Conservation (phyloP, 139 green algal species). For the Picochlorum sp. region DNA sequence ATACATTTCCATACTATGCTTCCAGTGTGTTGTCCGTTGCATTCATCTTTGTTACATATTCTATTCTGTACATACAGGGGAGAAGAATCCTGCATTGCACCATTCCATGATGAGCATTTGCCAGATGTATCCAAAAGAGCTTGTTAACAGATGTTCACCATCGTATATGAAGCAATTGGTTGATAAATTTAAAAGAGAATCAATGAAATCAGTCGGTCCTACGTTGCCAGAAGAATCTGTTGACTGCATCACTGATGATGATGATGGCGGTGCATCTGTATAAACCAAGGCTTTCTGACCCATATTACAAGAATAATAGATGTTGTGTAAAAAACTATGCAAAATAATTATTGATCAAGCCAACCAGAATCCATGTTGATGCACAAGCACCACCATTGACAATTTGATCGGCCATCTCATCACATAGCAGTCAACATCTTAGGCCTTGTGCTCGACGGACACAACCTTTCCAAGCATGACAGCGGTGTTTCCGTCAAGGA, state of each 20-base stretch:
- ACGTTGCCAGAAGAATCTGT: too few species aligned
- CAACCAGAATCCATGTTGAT: too few species aligned
- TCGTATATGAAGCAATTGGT: constrained; percentile 6
- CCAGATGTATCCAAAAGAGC: constrained; percentile 3
- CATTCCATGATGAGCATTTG: neutral
- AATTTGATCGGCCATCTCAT: neutral
- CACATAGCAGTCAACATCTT: constrained; percentile 1
- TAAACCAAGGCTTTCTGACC: neutral
- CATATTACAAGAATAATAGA: constrained; percentile 9
- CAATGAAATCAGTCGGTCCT: neutral
- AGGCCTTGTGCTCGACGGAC: constrained; percentile 45
- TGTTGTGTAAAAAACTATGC: constrained; percentile 7
- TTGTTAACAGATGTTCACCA: constrained; percentile 11
- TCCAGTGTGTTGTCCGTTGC: too few species aligned
- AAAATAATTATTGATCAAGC: neutral
- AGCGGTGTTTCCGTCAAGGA: constrained; percentile 91
- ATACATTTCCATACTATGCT: neutral
- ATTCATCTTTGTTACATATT: too few species aligned
- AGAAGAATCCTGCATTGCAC: neutral
- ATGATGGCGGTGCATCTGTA: too few species aligned
- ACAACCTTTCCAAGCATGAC: constrained; percentile 92
- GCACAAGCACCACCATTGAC: too few species aligned
- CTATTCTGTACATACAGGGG: neutral
- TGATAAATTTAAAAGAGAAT: constrained; percentile 6
- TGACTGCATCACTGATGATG: too few species aligned